phyloP scores from a whole-genome alignment of 441 rosid genomes.

The Isatis lusitanica region DNA sequence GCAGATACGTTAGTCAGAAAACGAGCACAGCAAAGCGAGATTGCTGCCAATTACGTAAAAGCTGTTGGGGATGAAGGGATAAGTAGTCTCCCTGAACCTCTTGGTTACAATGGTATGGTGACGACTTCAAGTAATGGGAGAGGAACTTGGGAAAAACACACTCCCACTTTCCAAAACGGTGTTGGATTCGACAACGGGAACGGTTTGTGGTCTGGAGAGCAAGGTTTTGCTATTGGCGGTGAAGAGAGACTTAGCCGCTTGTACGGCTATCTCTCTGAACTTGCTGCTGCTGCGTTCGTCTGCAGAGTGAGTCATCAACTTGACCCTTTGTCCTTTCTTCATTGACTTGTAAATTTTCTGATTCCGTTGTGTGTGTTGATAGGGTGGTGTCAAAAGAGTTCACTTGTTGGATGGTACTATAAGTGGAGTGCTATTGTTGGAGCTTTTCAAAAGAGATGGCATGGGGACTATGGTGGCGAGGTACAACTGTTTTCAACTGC shows the following conservation, averaged over 20 bases:
- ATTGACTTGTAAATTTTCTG: background rate
- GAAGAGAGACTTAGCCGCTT: constrained; percentile 75
- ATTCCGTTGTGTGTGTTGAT: constrained; percentile 6
- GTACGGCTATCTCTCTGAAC: constrained; percentile 82
- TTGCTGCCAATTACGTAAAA: constrained; percentile 85
- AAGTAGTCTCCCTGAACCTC: constrained; percentile 35
- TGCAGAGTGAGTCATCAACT: constrained; percentile 63
- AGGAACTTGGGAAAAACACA: constrained; percentile 27
- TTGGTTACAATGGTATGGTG: constrained; percentile 46
- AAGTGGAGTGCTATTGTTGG: constrained; percentile 83
- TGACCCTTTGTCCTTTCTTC: background rate
- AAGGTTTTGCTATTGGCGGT: constrained; percentile 97
- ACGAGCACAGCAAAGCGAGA: constrained; percentile 87
- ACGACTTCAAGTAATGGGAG: constrained; percentile 42
- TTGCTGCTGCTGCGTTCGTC: constrained; percentile 95
- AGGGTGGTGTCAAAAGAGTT: constrained; percentile 98
- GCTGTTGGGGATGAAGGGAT: constrained; percentile 69
- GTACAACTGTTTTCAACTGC: constrained; percentile 38
- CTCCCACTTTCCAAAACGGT: constrained; percentile 70
- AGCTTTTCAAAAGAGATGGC: constrained; percentile 95
- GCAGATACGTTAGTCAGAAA: constrained; percentile 83
- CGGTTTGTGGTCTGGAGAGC: constrained; percentile 78
- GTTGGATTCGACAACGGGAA: constrained; percentile 88
- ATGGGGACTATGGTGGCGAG: constrained; percentile 99
- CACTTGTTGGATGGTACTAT: constrained; percentile 94